phyloP scores from a whole-genome alignment of 2,329 filamentous ascomycete species.

The Trichothecium sympodiale region DNA sequence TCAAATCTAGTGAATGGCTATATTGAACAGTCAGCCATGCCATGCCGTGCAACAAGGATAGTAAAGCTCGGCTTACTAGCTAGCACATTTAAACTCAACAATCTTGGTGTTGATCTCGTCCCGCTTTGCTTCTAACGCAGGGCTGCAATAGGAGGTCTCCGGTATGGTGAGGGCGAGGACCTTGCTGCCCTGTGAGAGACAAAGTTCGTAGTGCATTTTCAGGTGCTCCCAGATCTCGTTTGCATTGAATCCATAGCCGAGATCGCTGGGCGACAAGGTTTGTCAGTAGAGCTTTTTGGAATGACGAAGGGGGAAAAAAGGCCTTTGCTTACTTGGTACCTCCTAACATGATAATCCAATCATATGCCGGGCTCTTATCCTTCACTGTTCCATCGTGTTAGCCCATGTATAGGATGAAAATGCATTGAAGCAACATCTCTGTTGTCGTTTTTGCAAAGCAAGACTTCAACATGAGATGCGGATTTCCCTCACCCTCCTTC shows the following conservation, averaged over 20 bases:
- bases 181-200: conserved; percentile 36
- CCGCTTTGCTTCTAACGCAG: conserved; percentile 22
- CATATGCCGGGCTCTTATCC: conserved; percentile 20
- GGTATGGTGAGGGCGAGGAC: conserved; percentile 55
- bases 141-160: conserved; percentile 27
- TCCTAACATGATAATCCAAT: conserved; percentile 54
- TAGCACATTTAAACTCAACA: conserved; percentile 30
- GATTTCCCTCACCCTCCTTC: conserved; percentile 17
- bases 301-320: not conserved
- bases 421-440: not conserved
- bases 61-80: conserved; percentile 35
- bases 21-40: too few species aligned
- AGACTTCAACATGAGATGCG: not conserved
- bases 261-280: conserved; percentile 27
- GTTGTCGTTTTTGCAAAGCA: not conserved
- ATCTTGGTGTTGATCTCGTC: conserved; percentile 42
- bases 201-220: conserved; percentile 36
- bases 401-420: not conserved
- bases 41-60: too few species aligned
- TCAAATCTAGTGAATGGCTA: conserved; percentile 47
- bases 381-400: not conserved
- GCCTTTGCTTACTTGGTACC: conserved; percentile 46
- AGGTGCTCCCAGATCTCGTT: conserved; percentile 37
- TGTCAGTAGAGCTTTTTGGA: not conserved
- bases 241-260: conserved; percentile 27